Evolutionary conservation across 352 stramenopile species (phyloP).

Genomic region (Elongisporangium anandrum): DNA sequence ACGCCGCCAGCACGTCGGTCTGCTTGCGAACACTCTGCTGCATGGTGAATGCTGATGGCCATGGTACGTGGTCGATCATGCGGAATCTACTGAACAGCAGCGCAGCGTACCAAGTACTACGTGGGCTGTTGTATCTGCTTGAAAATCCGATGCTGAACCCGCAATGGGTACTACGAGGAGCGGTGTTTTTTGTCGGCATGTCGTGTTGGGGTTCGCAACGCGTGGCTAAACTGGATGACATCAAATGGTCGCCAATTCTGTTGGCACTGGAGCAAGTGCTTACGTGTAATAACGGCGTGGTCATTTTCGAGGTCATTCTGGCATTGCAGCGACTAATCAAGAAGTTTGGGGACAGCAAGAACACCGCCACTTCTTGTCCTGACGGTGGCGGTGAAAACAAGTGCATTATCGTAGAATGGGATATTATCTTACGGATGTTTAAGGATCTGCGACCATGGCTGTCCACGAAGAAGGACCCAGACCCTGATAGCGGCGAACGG

Average conservation of each 20-base stretch:
- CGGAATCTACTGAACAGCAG: slow-evolving; percentile 65
- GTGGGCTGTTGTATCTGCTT: slow-evolving; percentile 64
- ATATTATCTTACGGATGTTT: slow-evolving; percentile 82
- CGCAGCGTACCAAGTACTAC: slow-evolving; percentile 64
- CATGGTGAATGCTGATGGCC: slow-evolving; percentile 79
- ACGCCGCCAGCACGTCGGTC: slow-evolving; percentile 47
- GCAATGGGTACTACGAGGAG: slow-evolving; percentile 72
- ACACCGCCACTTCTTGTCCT: neutral
- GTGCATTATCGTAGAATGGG: slow-evolving; percentile 73
- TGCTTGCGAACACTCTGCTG: slow-evolving; percentile 77
- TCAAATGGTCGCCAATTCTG: slow-evolving; percentile 71
- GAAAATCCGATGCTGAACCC: slow-evolving; percentile 55
- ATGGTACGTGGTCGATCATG: slow-evolving; percentile 82
- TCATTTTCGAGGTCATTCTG: slow-evolving; percentile 87
- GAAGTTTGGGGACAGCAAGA: slow-evolving; percentile 59
- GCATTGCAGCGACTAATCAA: slow-evolving; percentile 83
- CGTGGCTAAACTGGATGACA: slow-evolving; percentile 62
- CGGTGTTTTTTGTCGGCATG: slow-evolving; percentile 88
- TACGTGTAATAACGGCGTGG: slow-evolving; percentile 64
- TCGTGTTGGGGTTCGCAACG: slow-evolving; percentile 85
- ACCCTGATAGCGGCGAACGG: slow-evolving; percentile 12
- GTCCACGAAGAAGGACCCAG: slow-evolving; percentile 33
- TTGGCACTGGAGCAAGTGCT: slow-evolving; percentile 58
- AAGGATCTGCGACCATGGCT: slow-evolving; percentile 63
- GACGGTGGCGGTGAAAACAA: slow-evolving; percentile 13